These are phyloP conservation scores for Trypanosoma lewisi DNA, from an alignment of 208 protist genomes.

Conservation along the genomic window DNA sequence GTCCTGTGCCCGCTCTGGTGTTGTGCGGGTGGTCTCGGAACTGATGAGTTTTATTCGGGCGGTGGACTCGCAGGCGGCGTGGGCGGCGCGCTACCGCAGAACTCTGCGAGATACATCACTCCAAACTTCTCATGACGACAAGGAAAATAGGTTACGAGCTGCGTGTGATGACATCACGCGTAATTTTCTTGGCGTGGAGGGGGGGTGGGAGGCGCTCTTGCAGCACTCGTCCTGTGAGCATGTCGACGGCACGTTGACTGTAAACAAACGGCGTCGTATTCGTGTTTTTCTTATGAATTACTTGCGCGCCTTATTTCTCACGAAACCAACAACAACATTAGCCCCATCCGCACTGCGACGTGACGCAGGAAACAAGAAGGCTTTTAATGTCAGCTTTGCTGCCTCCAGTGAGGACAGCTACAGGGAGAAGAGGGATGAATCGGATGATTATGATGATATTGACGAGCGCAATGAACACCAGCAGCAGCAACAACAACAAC, in stretches of 20 bases:
- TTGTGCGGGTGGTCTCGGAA: constrained; percentile 20
- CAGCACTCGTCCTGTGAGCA: neutral
- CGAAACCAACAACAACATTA: neutral
- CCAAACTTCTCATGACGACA: neutral
- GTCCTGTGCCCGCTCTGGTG: neutral
- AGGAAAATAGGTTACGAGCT: constrained; percentile 24
- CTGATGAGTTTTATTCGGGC: constrained; percentile 23
- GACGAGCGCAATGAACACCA: neutral
- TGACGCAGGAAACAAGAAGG: neutral
- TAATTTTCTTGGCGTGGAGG: constrained; percentile 40
- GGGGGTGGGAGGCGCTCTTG: constrained; percentile 43
- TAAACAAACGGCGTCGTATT: constrained; percentile 12
- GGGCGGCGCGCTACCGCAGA: neutral
- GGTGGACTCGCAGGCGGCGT: constrained; percentile 6
- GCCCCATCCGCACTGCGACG: neutral
- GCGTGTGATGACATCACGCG: constrained; percentile 59
- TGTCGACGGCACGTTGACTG: neutral
- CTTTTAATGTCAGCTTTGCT: constrained; percentile 1
- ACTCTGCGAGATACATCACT: neutral
- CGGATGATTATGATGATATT: neutral
- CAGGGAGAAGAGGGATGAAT: neutral
- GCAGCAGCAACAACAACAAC: neutral
- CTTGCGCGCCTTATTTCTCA: constrained; percentile 10
- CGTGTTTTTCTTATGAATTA: constrained; percentile 11
- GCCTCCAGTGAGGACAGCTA: neutral